These are phyloP conservation scores for Anisodus acutangulus DNA, from an alignment of 257 asterid genomes.

Conservation along the genomic window DNA sequence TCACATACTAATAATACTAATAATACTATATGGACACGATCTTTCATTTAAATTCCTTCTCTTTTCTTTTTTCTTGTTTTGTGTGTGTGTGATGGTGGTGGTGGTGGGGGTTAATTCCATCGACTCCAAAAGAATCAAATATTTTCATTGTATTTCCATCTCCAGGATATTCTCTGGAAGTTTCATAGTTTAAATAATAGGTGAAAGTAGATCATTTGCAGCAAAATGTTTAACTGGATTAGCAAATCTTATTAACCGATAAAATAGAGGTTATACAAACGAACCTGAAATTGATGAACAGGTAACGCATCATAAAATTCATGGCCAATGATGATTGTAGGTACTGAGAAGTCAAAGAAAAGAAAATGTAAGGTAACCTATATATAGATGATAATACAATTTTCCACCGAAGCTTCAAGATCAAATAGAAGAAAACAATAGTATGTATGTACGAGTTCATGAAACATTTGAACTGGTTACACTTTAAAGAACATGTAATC, in stretches of 20 bases:
- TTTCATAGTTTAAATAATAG: not conserved
- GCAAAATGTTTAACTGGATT: not conserved
- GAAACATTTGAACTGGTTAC: constrained; percentile 16
- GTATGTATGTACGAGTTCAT: not conserved
- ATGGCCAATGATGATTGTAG: constrained; percentile 87
- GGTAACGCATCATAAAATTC: constrained; percentile 99
- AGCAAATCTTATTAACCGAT: constrained; percentile 9
- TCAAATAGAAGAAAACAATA: not conserved
- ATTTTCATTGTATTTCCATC: constrained; percentile 12
- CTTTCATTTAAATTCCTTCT: not conserved
- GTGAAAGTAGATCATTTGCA: constrained; percentile 7
- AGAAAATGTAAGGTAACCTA: constrained; percentile 16
- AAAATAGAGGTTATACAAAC: constrained; percentile 31
- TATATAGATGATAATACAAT: not conserved
- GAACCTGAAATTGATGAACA: constrained; percentile 97
- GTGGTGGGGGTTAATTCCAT: not conserved
- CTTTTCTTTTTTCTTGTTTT: not conserved
- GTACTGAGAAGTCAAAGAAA: constrained; percentile 56
- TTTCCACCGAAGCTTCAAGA: not conserved
- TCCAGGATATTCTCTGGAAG: constrained; percentile 21
- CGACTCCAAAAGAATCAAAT: not conserved
- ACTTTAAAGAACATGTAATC: constrained; percentile 23
- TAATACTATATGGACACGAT: not conserved
- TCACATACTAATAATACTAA: not conserved
- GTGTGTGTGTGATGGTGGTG: no score